Evolutionary conservation across 345 rosid species (phyloP), one percentile per base, ranked within the genome.

Genomic region (Carallia pectinifolia): DNA sequence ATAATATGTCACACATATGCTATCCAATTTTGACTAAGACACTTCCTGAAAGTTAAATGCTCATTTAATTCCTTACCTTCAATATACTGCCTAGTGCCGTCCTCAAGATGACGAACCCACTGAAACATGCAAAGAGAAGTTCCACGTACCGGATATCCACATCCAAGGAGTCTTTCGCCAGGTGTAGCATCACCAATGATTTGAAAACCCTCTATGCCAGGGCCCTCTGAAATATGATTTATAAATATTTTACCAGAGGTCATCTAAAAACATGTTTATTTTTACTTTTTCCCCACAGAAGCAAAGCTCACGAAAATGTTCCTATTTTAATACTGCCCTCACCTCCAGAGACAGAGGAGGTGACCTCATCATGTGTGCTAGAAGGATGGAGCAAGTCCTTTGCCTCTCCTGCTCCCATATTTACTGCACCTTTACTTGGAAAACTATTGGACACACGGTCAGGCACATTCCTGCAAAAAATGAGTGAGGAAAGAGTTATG

Each of bases 41-140:
- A 40, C 7, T 7, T 60, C 6, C 34, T 61, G 53, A 19, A 33
- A 33, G 9, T 44, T 56, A 71, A 56, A 54, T 47, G 23, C 53
- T 44, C 74, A 70, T 44, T 13, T 13, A 55, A 39, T 59, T 69
- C 66, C 76, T 84, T 81, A 88, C 99, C 99, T 74, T 95, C 99
- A 48, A 95, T 95, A 72, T 92, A 90, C 53, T 92, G 97, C 63
- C 87, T 85, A 30, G 98, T 95, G 58, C 97, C 98, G 79, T 95
- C 98, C 68, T 87, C 90, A 74, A 92, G 97, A 90, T 90, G 98
- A 70, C 94, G 87, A 81, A 95, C 94, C 99, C 99, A 93, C 90
- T 86, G 99, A 89, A 95, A 92, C 86, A 95, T 89, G 80, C 99
- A 95, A 64, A 95, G 97, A 44, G 97, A 86, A 62, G 98, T 95